A percentile compares a stretch with the other conserved stretches of the same genome.
Evolutionary conservation across 768 basidiomycete species (phyloP).

Genomic region (Xanthoconium stramineum): DNA sequence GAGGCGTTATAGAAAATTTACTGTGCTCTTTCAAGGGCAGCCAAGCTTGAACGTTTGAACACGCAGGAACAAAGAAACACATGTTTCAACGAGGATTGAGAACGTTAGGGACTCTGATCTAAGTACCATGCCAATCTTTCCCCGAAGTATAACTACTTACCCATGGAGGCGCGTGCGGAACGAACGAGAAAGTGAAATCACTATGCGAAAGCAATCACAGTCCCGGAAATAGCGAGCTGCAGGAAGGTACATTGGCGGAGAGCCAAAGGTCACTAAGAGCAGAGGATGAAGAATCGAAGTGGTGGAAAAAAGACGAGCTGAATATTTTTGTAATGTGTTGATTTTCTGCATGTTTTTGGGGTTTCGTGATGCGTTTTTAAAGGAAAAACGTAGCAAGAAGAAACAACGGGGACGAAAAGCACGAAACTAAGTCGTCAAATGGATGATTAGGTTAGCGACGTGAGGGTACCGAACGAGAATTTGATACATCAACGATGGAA

Average conservation of each 20-base stretch:
- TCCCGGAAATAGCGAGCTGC: slow-evolving; percentile 3
- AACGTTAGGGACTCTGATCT: slow-evolving; percentile 17
- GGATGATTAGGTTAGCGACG: slow-evolving; percentile 34
- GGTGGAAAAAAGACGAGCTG: slow-evolving; percentile 32
- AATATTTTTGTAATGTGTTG: slow-evolving; percentile 48
- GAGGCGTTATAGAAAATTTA: no score
- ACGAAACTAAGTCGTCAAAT: slow-evolving; percentile 37
- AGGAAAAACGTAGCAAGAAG: slow-evolving; percentile 38
- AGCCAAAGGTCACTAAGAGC: slow-evolving; percentile 17
- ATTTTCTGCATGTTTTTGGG: slow-evolving; percentile 38
- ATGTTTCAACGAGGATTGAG: slow-evolving; percentile 3
- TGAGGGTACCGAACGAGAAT: slow-evolving; percentile 31
- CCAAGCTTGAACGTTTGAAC: no score
- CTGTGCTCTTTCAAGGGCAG: not conserved
- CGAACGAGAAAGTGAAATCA: slow-evolving; percentile 23
- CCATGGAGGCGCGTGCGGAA: slow-evolving; percentile 30
- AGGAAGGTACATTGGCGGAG: slow-evolving; percentile 4
- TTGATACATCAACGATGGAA: slow-evolving; percentile 31
- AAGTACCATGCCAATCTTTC: slow-evolving; percentile 15
- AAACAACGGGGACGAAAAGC: slow-evolving; percentile 34
- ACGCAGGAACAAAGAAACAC: not conserved
- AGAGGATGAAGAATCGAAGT: slow-evolving; percentile 26
- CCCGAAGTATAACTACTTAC: slow-evolving; percentile 42
- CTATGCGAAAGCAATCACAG: slow-evolving; percentile 24
- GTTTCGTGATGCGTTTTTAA: slow-evolving; percentile 30